These are phyloP conservation scores for Uronychia binucleata DNA, from an alignment of 73 alveolate genomes.

Conservation along the genomic window DNA sequence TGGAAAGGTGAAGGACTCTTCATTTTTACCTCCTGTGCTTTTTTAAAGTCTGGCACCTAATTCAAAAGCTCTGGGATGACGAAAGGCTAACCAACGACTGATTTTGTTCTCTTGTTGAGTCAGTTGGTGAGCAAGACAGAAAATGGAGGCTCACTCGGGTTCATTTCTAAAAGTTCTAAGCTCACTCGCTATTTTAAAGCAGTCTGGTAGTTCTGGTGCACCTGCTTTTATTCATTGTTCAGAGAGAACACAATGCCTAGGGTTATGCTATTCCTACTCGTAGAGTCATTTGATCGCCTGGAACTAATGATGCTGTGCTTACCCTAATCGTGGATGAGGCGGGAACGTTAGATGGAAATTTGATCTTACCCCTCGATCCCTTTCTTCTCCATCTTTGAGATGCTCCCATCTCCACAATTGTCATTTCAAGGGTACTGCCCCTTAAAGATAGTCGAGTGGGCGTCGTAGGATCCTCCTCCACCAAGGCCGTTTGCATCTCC, in stretches of 20 bases:
- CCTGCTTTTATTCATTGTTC: not conserved
- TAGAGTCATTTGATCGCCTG: not conserved
- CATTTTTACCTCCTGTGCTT: not conserved
- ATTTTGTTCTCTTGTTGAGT: not conserved
- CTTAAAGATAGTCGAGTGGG: too few species aligned
- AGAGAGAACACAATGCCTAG: not conserved
- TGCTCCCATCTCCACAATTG: not conserved
- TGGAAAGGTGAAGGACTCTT: not conserved
- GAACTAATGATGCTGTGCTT: not conserved
- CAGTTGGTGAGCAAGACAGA: not conserved
- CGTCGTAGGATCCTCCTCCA: not conserved
- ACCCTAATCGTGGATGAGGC: not conserved
- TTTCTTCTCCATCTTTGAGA: not conserved
- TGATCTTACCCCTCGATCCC: not conserved
- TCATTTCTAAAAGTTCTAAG: too few species aligned
- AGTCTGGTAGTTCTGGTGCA: not conserved
- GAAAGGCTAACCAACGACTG: not conserved
- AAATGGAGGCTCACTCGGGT: not conserved
- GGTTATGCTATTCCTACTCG: not conserved
- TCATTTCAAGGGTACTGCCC: not conserved
- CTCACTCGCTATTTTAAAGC: not conserved
- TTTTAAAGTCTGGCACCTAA: not conserved
- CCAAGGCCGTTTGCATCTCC: not conserved
- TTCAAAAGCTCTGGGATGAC: not conserved
- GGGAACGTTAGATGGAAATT: not conserved